Percentiles rank a stretch among this genome's conserved stretches.
Evolutionary conservation across 2,329 filamentous ascomycete species (phyloP).

Genomic region (Arachnopeziza araneosa): DNA sequence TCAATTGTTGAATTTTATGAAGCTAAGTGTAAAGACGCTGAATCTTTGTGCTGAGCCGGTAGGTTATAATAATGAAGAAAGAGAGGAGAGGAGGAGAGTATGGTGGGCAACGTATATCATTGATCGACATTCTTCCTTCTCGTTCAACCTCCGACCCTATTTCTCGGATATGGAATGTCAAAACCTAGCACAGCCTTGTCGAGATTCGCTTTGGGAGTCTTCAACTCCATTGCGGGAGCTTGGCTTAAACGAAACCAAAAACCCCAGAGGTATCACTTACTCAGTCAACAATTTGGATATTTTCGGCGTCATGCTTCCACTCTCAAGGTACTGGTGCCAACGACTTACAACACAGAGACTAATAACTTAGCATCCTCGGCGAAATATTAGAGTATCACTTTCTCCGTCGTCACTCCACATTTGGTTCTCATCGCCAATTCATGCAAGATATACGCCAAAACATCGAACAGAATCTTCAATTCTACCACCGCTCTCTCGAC

Average conservation of each 20-base stretch:
- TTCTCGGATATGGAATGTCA: constrained; percentile 1
- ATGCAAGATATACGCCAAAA: constrained; percentile 1
- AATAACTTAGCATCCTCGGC: neutral
- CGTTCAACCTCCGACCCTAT: neutral
- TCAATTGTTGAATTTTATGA: constrained; percentile 1
- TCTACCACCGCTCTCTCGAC: neutral
- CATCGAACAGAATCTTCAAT: neutral
- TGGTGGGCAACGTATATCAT: constrained; percentile 9
- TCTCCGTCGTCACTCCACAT: neutral
- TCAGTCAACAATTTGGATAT: neutral
- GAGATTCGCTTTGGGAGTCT: neutral
- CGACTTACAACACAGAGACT: neutral
- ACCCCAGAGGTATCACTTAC: neutral
- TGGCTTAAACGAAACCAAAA: neutral
- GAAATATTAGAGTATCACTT: constrained; percentile 1
- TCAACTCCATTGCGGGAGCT: neutral
- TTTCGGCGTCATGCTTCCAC: neutral
- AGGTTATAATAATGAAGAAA: neutral
- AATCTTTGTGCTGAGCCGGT: neutral
- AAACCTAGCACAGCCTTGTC: neutral
- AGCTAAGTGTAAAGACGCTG: neutral
- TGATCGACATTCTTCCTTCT: constrained; percentile 4
- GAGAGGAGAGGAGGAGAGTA: constrained; percentile 9
- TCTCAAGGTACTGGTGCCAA: neutral
- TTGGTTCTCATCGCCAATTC: neutral